Conservation (phyloP, 2,329 filamentous ascomycete genomes). For the Fusarium goolgardi region DNA sequence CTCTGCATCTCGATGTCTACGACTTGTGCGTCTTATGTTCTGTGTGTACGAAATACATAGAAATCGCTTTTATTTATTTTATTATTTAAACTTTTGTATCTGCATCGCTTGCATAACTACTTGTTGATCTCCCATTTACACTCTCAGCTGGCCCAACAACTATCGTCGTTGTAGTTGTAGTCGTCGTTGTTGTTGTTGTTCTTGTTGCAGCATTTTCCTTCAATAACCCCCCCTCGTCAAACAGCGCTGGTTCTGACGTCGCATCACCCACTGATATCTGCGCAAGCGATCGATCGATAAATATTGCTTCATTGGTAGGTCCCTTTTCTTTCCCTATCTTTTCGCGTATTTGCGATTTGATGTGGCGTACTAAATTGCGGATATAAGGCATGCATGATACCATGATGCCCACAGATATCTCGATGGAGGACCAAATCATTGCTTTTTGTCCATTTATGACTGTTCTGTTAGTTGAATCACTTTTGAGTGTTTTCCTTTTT, state of each 20-base stretch:
- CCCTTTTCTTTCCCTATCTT: background rate
- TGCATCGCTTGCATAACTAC: constrained; percentile 17
- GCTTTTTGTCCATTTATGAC: constrained; percentile 18
- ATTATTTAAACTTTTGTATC: constrained; percentile 18
- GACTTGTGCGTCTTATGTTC: too few species aligned
- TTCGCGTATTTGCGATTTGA: background rate
- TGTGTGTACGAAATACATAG: background rate
- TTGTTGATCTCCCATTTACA: background rate
- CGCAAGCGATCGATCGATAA: constrained; percentile 26
- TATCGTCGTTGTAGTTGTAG: background rate
- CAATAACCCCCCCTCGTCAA: constrained; percentile 8
- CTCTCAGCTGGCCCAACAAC: background rate
- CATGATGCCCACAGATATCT: constrained; percentile 27
- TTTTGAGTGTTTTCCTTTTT: fast-evolving
- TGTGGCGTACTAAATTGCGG: constrained; percentile 9
- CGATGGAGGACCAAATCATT: constrained; percentile 20
- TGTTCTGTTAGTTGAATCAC: background rate
- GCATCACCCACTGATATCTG: background rate
- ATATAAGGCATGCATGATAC: constrained; percentile 33
- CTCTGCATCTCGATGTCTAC: background rate
- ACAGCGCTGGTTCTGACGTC: background rate
- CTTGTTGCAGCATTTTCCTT: background rate
- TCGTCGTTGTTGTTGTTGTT: background rate
- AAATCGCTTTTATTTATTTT: background rate
- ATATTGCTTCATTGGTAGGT: background rate